Evolutionary conservation across 768 basidiomycete species (phyloP), one percentile per base, ranked within the genome.

Genomic region (Chalciporus piperatus): DNA sequence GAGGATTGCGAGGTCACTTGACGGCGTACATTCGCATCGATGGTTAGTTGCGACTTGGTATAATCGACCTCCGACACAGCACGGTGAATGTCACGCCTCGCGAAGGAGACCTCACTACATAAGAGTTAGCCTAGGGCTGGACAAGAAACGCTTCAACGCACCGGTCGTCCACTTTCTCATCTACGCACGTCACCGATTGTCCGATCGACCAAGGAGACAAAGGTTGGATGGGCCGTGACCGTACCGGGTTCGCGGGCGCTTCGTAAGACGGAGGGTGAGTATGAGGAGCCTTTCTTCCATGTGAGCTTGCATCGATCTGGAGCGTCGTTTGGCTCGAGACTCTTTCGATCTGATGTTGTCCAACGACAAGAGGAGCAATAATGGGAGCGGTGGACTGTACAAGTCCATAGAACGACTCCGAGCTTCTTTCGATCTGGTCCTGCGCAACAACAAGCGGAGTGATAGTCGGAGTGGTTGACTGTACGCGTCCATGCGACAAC

Each of bases 201-300:
- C 40, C 10, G 3, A 41, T 33, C 1, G 45, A 22, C 16, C 30
- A 6, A 23, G n/a, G 30, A 45, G 54, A 8, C 9, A 27, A 10
- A 4, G 27, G 17, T 6, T 13, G 6, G 9, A 17, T 33, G 7
- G 30, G 44, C 11, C 4, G 28, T 13, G 19, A 6, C 13, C 8
- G 19, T 12, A 14, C 30, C 14, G 30, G 30, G 17, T 6, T 7
- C 13, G 48, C 10, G 1, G 37, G 19, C 8, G 35, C 6, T 2
- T 45, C 45, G 8, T 12, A 48, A 16, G 39, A 14, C 0, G 20
- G 7, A n/a, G 50, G 28, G 20, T 41, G 52, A 38, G 10, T 39
- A 40, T 63, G 56, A 27, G 6, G 19, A 6, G 52, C 47, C 22
- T 43, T 59, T 17, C 38, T 35, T 37, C 55, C 58, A 16, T 63